A percentile compares a stretch with the other conserved stretches of the same genome.
Conservation (phyloP, 805 yeast species). For the Diddensiella transvaalensis region DNA sequence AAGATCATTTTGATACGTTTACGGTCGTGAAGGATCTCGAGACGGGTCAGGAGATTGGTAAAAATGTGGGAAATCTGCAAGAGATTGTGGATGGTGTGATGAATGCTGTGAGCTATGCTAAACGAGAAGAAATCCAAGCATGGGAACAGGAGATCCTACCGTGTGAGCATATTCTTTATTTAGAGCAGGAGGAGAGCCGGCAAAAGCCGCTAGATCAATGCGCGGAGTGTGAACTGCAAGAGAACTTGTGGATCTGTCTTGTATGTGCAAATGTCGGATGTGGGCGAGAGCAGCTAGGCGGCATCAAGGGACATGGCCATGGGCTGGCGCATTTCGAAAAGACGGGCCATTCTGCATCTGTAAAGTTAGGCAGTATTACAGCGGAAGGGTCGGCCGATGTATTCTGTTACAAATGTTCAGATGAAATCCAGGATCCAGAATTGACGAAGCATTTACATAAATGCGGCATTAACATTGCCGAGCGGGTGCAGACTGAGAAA, state of each 20-base stretch:
- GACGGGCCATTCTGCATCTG: slow-evolving; percentile 73
- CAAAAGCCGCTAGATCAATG: slow-evolving; percentile 30
- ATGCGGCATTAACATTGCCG: slow-evolving; percentile 63
- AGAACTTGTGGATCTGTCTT: slow-evolving; percentile 89
- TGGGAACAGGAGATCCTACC: slow-evolving; percentile 89
- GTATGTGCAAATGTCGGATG: slow-evolving; percentile 91
- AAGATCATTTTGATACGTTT: slow-evolving; percentile 52
- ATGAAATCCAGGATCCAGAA: slow-evolving; percentile 76
- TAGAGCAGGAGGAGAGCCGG: slow-evolving; percentile 43
- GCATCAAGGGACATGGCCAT: slow-evolving; percentile 90
- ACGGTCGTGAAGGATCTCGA: slow-evolving; percentile 41
- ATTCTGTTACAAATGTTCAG: slow-evolving; percentile 85
- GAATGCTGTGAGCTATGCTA: slow-evolving; percentile 54
- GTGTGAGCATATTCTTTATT: slow-evolving; percentile 69
- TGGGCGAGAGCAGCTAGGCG: slow-evolving; percentile 93
- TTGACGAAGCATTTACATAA: slow-evolving; percentile 46
- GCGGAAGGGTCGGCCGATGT: slow-evolving; percentile 71
- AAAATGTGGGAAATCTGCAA: slow-evolving; percentile 22
- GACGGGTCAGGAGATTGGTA: slow-evolving; percentile 27
- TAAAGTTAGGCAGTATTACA: slow-evolving; percentile 85
- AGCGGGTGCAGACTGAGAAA: slow-evolving; percentile 73
- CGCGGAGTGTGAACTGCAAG: slow-evolving; percentile 45
- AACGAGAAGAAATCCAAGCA: slow-evolving; percentile 68
- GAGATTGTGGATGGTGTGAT: slow-evolving; percentile 45
- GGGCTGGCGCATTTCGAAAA: slow-evolving; percentile 68